Conservation (phyloP, 2,329 filamentous ascomycete genomes). For the Fusarium illudens region DNA sequence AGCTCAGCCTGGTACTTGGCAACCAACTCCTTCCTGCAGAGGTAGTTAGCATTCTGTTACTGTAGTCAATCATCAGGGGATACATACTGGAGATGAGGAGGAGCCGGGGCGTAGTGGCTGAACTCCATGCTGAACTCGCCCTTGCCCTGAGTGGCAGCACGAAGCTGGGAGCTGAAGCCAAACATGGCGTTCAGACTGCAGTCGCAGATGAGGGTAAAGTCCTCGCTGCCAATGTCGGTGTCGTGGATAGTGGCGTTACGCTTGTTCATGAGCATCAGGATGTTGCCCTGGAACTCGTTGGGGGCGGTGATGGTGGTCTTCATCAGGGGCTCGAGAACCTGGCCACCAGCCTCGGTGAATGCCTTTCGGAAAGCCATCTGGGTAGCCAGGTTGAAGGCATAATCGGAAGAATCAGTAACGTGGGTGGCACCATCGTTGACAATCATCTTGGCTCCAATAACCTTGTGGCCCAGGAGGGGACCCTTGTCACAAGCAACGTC, state of each 20-base stretch:
- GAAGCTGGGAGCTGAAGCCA: conserved; percentile 89
- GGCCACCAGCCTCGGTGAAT: conserved; percentile 80
- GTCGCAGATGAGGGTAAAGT: conserved; percentile 92
- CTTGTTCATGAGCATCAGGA: conserved; percentile 96
- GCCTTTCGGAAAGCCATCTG: conserved; percentile 97
- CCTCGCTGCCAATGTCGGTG: conserved; percentile 91
- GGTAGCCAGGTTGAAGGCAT: conserved; percentile 92
- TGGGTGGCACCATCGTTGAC: conserved; percentile 97
- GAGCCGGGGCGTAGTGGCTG: conserved; percentile 89
- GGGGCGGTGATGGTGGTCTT: conserved; percentile 97
- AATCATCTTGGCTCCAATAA: conserved; percentile 89
- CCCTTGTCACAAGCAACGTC: conserved; percentile 82
- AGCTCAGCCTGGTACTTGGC: conserved; percentile 68
- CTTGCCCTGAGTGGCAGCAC: conserved; percentile 96
- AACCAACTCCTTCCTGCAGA: conserved; percentile 63
- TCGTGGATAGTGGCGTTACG: conserved; percentile 94
- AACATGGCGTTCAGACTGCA: conserved; percentile 98
- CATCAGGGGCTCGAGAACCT: conserved; percentile 95
- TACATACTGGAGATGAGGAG: conserved; percentile 86
- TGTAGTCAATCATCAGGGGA: not conserved
- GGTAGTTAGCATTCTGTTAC: conserved; percentile 9
- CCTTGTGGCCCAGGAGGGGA: conserved; percentile 89
- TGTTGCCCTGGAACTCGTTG: conserved; percentile 96
- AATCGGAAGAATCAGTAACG: conserved; percentile 97
- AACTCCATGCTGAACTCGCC: conserved; percentile 99